phyloP scores from a whole-genome alignment of 805 yeast genomes.

The Saccharomycopsis microspora region DNA sequence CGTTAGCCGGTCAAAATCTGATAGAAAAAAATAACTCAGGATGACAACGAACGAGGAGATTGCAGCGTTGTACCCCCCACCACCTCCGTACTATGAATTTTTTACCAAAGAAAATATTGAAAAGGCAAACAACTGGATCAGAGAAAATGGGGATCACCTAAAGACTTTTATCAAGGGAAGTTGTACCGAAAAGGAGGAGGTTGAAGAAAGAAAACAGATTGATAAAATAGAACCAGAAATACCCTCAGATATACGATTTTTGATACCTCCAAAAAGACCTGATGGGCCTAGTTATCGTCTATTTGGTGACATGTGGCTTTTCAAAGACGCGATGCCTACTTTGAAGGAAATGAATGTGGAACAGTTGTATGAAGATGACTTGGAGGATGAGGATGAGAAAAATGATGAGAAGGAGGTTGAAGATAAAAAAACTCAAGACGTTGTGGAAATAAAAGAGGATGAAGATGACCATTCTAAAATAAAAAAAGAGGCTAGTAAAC shows the following conservation, averaged over 20 bases:
- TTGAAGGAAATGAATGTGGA: constrained; percentile 66
- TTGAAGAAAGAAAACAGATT: constrained; percentile 34
- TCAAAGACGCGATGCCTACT: constrained; percentile 60
- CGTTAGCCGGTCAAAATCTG: too few species aligned
- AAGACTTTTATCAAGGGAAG: constrained; percentile 17
- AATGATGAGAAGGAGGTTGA: neutral
- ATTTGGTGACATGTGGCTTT: constrained; percentile 85
- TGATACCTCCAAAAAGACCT: constrained; percentile 58
- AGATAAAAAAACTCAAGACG: neutral
- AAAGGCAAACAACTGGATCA: constrained; percentile 25
- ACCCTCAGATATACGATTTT: constrained; percentile 21
- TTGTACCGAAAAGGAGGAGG: constrained; percentile 18
- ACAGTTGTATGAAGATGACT: constrained; percentile 45
- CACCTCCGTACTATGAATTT: constrained; percentile 71
- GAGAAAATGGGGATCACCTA: constrained; percentile 13
- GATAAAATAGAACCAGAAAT: too few species aligned
- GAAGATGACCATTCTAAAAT: constrained; percentile 45
- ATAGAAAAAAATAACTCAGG: neutral
- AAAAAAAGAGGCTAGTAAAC: constrained; percentile 25
- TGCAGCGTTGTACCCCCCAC: constrained; percentile 85
- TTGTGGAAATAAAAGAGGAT: constrained; percentile 18
- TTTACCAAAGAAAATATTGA: constrained; percentile 62
- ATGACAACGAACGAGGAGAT: constrained; percentile 18
- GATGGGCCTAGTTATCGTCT: constrained; percentile 60
- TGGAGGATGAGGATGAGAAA: constrained; percentile 15